Evolutionary conservation across 1,284 basidiomycete species (phyloP), one percentile per base, ranked within the genome.

Genomic region (Ganoderma lucidum): DNA sequence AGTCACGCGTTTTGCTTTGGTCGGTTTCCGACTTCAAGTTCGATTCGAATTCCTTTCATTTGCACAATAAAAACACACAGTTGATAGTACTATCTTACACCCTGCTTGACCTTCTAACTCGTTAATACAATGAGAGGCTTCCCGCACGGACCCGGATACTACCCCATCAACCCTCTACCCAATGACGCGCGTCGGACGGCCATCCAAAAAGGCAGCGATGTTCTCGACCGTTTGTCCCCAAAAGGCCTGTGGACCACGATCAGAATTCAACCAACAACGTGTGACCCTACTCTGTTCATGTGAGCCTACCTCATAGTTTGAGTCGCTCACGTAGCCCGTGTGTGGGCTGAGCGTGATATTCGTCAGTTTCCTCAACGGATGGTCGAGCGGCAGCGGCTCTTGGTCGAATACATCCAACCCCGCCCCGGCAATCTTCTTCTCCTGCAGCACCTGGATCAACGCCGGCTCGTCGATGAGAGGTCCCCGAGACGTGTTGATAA

Each of bases 401-500:
- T 85, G 74, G 58, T 90, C 88, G 75, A 86, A 92, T 0, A 92
- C 90, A 75, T 88, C 86, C 65, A 88, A 75, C 0, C 85, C 90
- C 62, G 81, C 93, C 73, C 81, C 84, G 17, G 87, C 84, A 30
- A 91, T 86, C 35, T 77, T 83, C 44, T 84, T 84, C 59, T 84
- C 78, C 66, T 85, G 79, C 70, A 88, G 80, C 9, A 82, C 82
- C 68, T 87, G 80, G 12, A 92, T 74, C 58, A 91, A 75, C 0
- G 85, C 89, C 0, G 65, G 70, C 72, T 90, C 89, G 66, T 91
- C 84, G 4, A 91, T 83, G 35, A 92, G 76, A 14, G 88, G 88
- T 0, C 90, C 90, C 59, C 90, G 80, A 8, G 87, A 87, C 1
- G 90, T 91, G 75, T 91, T 92, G 75, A 91, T 85, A 63, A 92